Percentiles rank a stretch among this genome's conserved stretches.
Evolutionary conservation across 805 yeast species (phyloP).

Genomic region (Ogataea nitratoaversa): DNA sequence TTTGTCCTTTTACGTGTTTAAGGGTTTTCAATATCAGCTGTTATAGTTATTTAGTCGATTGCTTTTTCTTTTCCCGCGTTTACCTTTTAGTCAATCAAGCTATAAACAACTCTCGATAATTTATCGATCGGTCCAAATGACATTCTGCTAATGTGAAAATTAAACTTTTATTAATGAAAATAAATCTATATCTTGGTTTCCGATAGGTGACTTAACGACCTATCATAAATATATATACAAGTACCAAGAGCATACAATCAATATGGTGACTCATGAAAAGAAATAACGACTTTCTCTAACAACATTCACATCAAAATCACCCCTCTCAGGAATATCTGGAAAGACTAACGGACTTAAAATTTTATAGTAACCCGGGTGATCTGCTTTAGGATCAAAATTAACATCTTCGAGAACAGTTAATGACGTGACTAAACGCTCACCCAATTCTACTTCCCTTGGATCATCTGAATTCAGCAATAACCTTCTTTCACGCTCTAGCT

Average conservation of each 20-base stretch:
- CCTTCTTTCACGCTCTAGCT: slow-evolving; percentile 62
- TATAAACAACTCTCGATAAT: no score
- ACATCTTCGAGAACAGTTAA: slow-evolving; percentile 47
- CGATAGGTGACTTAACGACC: no score
- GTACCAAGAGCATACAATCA: not conserved
- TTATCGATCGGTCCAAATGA: not conserved
- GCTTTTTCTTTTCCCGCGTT: no score
- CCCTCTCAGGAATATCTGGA: slow-evolving; percentile 74
- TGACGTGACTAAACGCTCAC: slow-evolving; percentile 61
- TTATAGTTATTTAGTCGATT: no score
- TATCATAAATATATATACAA: not conserved
- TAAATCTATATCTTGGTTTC: no score
- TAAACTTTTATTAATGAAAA: no score
- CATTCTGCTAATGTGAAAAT: no score
- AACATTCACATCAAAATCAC: slow-evolving; percentile 74
- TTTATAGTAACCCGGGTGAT: slow-evolving; percentile 27
- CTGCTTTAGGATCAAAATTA: slow-evolving; percentile 18
- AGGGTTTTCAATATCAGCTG: no score
- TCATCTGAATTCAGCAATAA: slow-evolving; percentile 48
- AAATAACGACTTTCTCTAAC: slow-evolving; percentile 76
- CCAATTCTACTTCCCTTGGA: slow-evolving; percentile 44
- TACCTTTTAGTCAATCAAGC: no score
- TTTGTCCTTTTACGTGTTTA: no score
- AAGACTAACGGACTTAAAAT: slow-evolving; percentile 64
- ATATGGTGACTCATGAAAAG: slow-evolving; percentile 38